phyloP scores from a whole-genome alignment of 192 early-diverging fungal species.

The Funneliformis geosporum region DNA sequence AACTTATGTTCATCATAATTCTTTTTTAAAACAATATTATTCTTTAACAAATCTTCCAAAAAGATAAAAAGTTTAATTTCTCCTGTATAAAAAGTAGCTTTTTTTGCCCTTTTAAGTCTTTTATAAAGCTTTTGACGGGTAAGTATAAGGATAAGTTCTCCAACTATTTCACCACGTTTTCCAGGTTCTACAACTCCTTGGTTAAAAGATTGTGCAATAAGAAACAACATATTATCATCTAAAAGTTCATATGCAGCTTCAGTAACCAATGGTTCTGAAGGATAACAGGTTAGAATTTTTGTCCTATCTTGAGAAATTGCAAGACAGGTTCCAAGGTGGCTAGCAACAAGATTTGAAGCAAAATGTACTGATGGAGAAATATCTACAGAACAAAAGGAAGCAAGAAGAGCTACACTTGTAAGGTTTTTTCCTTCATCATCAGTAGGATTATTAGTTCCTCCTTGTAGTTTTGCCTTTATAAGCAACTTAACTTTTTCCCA shows the following conservation, averaged over 20 bases:
- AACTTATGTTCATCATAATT: no score
- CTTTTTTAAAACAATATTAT: no score
- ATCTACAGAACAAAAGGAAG: neutral
- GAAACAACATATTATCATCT: neutral
- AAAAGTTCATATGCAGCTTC: neutral
- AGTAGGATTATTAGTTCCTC: neutral
- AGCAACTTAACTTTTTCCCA: neutral
- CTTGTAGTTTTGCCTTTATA: neutral
- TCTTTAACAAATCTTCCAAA: no score
- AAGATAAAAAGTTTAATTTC: no score
- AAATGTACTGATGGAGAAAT: neutral
- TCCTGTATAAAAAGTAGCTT: neutral
- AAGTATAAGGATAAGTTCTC: neutral
- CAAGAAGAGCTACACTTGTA: neutral
- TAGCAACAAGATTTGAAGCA: neutral
- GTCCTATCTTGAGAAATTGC: no score
- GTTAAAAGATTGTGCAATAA: neutral
- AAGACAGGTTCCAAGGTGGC: no score
- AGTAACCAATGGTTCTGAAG: neutral
- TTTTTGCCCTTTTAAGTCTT: neutral
- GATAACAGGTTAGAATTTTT: neutral
- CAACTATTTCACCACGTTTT: neutral
- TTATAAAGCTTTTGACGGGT: neutral
- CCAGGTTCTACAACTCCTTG: neutral
- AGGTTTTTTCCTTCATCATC: neutral